These are phyloP conservation scores for Desmodesmus armatus DNA, from an alignment of 139 green algal species.

Conservation along the genomic window DNA sequence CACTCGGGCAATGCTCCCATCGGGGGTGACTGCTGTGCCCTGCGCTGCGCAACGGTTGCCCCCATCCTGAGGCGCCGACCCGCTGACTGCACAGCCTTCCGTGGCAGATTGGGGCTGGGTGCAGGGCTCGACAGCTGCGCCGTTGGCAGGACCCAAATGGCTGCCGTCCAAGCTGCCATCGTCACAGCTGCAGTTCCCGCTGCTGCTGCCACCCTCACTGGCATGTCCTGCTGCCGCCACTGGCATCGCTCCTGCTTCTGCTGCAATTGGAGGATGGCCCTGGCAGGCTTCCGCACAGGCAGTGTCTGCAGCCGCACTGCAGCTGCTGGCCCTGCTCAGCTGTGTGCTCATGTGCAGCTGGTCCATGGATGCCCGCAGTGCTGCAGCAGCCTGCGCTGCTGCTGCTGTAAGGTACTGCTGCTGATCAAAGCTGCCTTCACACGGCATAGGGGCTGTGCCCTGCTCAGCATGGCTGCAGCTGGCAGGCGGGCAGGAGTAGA, in stretches of 20 bases:
- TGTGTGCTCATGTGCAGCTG: conserved; percentile 24
- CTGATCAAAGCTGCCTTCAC: neutral
- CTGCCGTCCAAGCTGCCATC: too few species aligned
- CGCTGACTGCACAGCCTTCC: too few species aligned
- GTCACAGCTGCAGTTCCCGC: too few species aligned
- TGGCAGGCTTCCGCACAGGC: neutral
- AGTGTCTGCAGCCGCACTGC: neutral
- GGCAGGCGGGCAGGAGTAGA: neutral
- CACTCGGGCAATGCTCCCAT: too few species aligned
- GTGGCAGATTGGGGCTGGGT: too few species aligned
- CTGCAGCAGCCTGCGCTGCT: conserved; percentile 1
- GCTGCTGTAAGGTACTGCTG: conserved; percentile 12
- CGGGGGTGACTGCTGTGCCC: too few species aligned
- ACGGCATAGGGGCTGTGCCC: neutral
- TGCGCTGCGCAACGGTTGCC: too few species aligned
- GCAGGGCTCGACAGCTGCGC: too few species aligned
- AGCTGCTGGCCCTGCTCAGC: neutral
- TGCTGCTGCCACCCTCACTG: too few species aligned
- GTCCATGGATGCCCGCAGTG: conserved; percentile 27
- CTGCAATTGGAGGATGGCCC: neutral
- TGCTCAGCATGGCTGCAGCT: neutral
- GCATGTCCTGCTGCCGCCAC: too few species aligned
- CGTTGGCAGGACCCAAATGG: too few species aligned
- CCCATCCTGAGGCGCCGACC: too few species aligned
- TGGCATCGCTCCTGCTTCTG: conserved; percentile 6